Percentiles rank a stretch among this genome's conserved stretches.
phyloP scores from a whole-genome alignment of 208 protist genomes.

The Trypanosoma avium region DNA sequence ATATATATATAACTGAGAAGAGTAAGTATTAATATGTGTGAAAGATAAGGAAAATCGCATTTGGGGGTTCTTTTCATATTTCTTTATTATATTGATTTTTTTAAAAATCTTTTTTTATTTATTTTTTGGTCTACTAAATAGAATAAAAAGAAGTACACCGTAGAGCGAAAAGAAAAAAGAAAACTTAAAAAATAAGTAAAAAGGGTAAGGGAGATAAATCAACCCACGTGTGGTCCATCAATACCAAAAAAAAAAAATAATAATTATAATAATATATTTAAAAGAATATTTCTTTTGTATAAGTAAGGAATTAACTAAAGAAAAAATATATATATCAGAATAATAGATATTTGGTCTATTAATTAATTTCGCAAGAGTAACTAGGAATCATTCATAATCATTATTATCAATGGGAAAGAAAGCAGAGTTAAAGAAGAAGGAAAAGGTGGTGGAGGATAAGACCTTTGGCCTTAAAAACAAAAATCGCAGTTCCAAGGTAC shows the following conservation, averaged over 20 bases:
- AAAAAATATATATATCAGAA: conserved; percentile 11
- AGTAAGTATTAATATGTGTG: no score
- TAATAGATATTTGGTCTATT: conserved; percentile 9
- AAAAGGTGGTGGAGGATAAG: conserved; percentile 91
- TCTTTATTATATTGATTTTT: no score
- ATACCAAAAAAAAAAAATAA: background rate
- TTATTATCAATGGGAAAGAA: conserved; percentile 50
- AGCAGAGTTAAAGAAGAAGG: conserved; percentile 82
- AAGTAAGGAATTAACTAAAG: conserved; percentile 4
- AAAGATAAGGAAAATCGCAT: no score
- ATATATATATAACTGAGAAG: no score
- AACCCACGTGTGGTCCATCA: no score
- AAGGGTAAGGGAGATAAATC: background rate
- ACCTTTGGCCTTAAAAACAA: conserved; percentile 95
- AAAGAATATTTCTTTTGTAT: no score
- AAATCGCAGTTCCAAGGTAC: conserved; percentile 89
- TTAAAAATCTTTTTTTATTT: conserved; percentile 21
- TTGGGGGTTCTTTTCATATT: no score
- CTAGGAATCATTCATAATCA: background rate
- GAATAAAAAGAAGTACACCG: background rate
- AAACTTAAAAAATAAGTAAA: background rate
- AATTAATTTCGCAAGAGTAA: background rate
- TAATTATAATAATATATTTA: no score
- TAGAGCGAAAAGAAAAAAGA: conserved; percentile 6
- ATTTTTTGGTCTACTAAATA: background rate